Base-by-base conservation (phyloP, 2,329 filamentous ascomycete species). In the Juglanconis oblonga region DNA sequence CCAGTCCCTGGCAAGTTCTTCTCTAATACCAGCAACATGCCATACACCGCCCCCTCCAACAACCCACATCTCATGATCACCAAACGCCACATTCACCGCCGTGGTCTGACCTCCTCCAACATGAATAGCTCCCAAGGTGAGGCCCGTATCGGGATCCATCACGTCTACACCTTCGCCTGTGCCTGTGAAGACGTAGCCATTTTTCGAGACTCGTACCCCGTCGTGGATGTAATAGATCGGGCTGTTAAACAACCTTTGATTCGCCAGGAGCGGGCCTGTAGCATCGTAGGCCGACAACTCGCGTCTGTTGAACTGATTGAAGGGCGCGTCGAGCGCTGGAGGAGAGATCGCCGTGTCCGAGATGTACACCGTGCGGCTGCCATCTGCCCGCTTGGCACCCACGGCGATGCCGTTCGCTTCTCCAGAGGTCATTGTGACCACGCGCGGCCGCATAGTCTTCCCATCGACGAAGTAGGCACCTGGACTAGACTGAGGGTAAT, bases 21-120 rank as follows among this genome's bases (percentile, higher is more conserved):
- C 47, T 24, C n/a, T 49, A 14, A 49, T 33, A 14, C 47, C 47
- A 33, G 7, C 29, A 33, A 55, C 52, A 36, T 55, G 52, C 52
- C 52, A 55, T 6, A 55, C 52, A 17, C 52, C 52, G 33, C 52
- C 52, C 29, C 44, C 33, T 3, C 52, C 52, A 17, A 48, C 42
- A 17, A 55, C 13, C 14, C 31, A 48, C 29, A 55, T 5, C 14
- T 55, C 52, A 29, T 55, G 17, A 14, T 48, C 42, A 17, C 52
- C 52, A 32, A 55, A 24, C 32, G 52, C 52, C 8, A 55, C 11
- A 45, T 55, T 55, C 29, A 55, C 52, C 13, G 52, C 52, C 11
- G 44, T 45, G 40, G 42, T 55, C 5, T 47, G 8, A 5, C 52
- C 52, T n/a, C 52, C 52, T 3, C 52, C 52, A 17, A 47, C 42